Conservation (phyloP, 257 asterid species). For the Apocynum venetum region DNA sequence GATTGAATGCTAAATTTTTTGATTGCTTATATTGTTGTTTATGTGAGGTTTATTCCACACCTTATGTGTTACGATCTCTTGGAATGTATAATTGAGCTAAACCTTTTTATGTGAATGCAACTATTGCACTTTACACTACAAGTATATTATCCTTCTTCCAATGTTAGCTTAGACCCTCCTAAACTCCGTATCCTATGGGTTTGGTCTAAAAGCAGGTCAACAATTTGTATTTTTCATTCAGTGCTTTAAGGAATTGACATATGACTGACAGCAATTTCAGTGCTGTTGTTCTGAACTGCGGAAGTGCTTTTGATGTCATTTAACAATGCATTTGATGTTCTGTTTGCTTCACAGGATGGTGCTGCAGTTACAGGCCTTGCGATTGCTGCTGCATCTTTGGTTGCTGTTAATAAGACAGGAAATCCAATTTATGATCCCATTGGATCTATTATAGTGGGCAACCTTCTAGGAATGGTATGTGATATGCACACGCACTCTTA, state of each 20-base stretch:
- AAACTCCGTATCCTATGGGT: neutral
- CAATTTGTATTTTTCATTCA: neutral
- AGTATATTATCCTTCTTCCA: neutral
- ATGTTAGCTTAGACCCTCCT: neutral
- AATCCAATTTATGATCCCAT: constrained; percentile 93
- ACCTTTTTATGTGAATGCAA: neutral
- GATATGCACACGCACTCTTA: constrained; percentile 11
- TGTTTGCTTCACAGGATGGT: constrained; percentile 66
- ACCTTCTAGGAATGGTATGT: constrained; percentile 93
- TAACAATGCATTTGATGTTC: constrained; percentile 9
- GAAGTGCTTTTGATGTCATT: constrained; percentile 12
- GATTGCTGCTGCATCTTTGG: constrained; percentile 93
- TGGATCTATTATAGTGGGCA: constrained; percentile 91
- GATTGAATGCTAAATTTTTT: constrained; percentile 20
- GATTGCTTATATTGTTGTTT: neutral
- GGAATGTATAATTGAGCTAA: neutral
- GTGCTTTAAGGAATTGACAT: neutral
- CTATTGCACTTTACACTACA: neutral
- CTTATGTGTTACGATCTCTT: neutral
- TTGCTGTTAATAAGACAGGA: constrained; percentile 89
- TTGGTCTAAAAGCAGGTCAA: neutral
- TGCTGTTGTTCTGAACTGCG: neutral
- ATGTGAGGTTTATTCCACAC: neutral
- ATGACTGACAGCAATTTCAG: neutral
- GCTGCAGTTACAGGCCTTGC: constrained; percentile 98